Percentiles rank a stretch among this genome's conserved stretches.
Conservation (phyloP, 2,329 filamentous ascomycete genomes). For the Monilinia vaccinii-corymbosi region DNA sequence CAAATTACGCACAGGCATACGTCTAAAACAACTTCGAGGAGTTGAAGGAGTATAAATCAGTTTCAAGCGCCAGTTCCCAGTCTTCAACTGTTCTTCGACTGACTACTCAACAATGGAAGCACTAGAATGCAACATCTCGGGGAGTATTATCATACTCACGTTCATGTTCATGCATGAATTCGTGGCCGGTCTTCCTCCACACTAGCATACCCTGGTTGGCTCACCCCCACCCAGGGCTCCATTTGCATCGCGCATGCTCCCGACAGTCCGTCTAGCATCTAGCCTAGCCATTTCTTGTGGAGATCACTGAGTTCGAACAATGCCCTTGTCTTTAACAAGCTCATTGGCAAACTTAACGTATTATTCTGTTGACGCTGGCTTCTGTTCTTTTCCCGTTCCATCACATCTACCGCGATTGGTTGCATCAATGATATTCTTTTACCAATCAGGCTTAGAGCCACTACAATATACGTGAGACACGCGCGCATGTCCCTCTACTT, state of each 20-base stretch:
- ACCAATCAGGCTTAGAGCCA: conserved; percentile 39
- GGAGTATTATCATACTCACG: conserved; percentile 19
- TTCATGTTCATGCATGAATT: conserved; percentile 32
- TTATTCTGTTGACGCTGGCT: conserved; percentile 25
- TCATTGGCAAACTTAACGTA: conserved; percentile 26
- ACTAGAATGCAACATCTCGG: conserved; percentile 12
- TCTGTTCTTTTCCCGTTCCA: conserved; percentile 18
- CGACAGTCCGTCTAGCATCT: conserved; percentile 25
- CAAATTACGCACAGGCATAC: conserved; percentile 27
- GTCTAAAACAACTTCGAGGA: conserved; percentile 26
- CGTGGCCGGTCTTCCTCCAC: conserved; percentile 27
- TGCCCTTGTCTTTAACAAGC: conserved; percentile 22
- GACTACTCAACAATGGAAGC: conserved; percentile 14
- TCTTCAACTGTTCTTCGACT: conserved; percentile 27
- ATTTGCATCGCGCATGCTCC: conserved; percentile 30
- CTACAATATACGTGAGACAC: conserved; percentile 34
- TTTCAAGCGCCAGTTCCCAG: conserved; percentile 26
- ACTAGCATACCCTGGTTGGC: conserved; percentile 23
- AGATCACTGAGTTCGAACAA: conserved; percentile 29
- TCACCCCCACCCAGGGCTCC: conserved; percentile 26
- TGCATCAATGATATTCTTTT: conserved; percentile 25
- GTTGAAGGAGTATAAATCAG: conserved; percentile 28
- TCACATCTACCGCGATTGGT: conserved; percentile 36
- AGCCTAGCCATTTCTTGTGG: conserved; percentile 24
- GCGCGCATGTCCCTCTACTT: conserved; percentile 32